Base-by-base conservation (phyloP, 2,329 filamentous ascomycete genomes). In the Lithohypha guttulata region DNA sequence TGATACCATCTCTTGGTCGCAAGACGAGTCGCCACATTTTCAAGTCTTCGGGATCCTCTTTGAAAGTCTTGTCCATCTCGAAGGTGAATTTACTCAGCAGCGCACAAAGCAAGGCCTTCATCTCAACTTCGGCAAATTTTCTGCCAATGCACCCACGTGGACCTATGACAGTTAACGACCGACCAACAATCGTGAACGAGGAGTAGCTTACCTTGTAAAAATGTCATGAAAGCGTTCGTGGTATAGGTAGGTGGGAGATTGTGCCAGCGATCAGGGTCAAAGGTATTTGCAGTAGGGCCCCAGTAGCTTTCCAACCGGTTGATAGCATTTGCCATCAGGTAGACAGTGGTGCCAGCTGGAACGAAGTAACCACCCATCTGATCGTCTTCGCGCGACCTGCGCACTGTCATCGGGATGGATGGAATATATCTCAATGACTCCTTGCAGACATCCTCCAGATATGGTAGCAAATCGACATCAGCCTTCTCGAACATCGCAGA, bases 11-110 rank as follows among this genome's bases (percentile, higher is more conserved):
- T n/a, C n/a, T n/a, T n/a, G n/a, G n/a, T n/a, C n/a, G n/a, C n/a
- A n/a, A n/a, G n/a, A n/a, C n/a, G n/a, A n/a, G n/a, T 23, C 63
- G 56, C 65, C 65, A 68, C 64, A 67, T 67, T 56, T 68, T 68
- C 56, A 62, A 59, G 10, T 58, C 54, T 51, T 67, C 65, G 6
- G 64, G 65, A 46, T 68, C 59, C n/a, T n/a, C n/a, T n/a, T 55
- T 52, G 5, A 59, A 54, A 19, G 44, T 48, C 21, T 49, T 43
- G 42, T 67, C 61, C 11, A 55, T 56, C 45, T 54, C 55, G 45
- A 61, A 61, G 2, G 36, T 44, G 47, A 54, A 61, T 50, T 53
- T 50, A 41, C 55, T 58, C 33, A 61, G 46, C 42, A 59, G 42
- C 22, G 53, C 55, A 39, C 56, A 59, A 6, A 58, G 41, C 11